Percentiles rank a stretch among this genome's conserved stretches.
Conservation (phyloP, 305 asterid species). For the Fraxinus angustifolia region DNA sequence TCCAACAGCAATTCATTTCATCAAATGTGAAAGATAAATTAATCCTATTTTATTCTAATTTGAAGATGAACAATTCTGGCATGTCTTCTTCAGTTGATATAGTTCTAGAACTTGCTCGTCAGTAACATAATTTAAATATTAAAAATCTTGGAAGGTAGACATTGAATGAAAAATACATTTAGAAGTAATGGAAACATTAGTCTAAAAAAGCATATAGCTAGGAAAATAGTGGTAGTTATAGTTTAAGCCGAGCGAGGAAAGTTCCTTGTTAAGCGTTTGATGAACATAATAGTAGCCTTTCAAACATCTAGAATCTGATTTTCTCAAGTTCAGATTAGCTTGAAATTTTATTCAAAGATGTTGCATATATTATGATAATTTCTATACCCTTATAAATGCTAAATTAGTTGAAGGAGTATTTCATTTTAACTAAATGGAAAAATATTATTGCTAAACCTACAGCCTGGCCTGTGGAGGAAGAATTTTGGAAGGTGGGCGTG, state of each 20-base stretch:
- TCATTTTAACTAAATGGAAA: background rate
- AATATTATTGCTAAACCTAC: background rate
- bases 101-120: background rate
- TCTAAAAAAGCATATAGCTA: background rate
- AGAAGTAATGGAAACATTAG: background rate
- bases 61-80: slow-evolving; percentile 2
- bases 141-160: background rate
- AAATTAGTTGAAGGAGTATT: background rate
- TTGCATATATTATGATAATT: background rate
- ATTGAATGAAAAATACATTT: background rate
- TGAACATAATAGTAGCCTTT: background rate
- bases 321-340: slow-evolving; percentile 4
- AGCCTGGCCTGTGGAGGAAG: background rate
- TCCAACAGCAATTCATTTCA: background rate
- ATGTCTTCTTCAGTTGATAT: slow-evolving; percentile 5
- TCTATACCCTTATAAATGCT: slow-evolving; percentile 2
- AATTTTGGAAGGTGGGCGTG: background rate
- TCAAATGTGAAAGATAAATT: slow-evolving; percentile 15
- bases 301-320: slow-evolving; percentile 11
- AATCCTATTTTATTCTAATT: background rate
- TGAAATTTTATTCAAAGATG: background rate
- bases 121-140: background rate
- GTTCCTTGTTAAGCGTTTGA: background rate
- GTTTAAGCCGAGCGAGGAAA: background rate
- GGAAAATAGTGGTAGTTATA: background rate